A percentile compares a stretch with the other conserved stretches of the same genome.
Evolutionary conservation across 1,284 basidiomycete species (phyloP).

Genomic region (Erythrobasidium hasegawianum): DNA sequence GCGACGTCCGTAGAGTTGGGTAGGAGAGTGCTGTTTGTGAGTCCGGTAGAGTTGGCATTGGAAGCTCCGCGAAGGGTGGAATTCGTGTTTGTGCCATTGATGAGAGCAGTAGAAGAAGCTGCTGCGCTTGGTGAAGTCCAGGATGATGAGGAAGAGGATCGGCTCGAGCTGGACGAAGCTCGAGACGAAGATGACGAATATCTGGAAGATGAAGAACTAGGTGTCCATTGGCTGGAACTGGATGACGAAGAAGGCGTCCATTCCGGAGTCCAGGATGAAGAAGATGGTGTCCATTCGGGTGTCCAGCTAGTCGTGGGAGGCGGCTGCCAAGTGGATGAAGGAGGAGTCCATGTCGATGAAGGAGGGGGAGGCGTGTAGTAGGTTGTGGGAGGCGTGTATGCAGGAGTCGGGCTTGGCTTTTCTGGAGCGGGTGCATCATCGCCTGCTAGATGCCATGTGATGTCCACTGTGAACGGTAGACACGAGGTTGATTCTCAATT

Average conservation of each 20-base stretch:
- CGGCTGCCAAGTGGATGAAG: not conserved
- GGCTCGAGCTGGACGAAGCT: not conserved
- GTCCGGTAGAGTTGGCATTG: not conserved
- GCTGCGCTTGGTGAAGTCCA: not conserved
- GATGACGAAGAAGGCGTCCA: constrained; percentile 3
- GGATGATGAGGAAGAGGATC: not conserved
- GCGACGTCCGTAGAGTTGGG: not conserved
- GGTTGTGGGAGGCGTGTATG: constrained; percentile 3
- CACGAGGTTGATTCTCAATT: not conserved
- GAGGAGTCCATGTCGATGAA: not conserved
- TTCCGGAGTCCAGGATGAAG: constrained; percentile 8
- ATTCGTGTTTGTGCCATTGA: not conserved
- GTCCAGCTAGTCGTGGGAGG: constrained; percentile 9
- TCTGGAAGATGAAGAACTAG: not conserved
- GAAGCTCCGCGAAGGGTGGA: not conserved
- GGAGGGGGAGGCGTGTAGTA: not conserved
- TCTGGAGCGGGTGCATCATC: constrained; percentile 1
- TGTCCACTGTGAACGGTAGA: too few relatives aligned
- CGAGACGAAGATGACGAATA: not conserved
- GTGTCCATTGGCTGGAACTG: not conserved
- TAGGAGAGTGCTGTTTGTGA: not conserved
- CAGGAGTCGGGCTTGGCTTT: not conserved
- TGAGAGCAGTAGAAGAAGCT: not conserved
- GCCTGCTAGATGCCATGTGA: constrained; percentile 13
- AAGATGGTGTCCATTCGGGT: not conserved